Percentiles rank a stretch among this genome's conserved stretches.
Evolutionary conservation across 768 basidiomycete species (phyloP).

Genomic region (Chalciporus pseudorubinellus): DNA sequence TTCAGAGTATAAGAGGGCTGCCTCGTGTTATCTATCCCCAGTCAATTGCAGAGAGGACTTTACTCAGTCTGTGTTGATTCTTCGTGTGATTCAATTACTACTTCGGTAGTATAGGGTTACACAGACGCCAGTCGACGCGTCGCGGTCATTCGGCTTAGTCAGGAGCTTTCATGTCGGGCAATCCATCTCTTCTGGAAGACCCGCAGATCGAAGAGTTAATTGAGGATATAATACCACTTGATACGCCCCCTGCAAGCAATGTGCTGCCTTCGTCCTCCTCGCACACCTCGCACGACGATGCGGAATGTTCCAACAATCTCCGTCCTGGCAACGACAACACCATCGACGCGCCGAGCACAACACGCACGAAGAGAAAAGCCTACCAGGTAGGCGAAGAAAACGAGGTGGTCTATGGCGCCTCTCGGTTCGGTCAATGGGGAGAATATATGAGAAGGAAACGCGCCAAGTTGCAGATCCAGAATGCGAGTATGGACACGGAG

Average conservation of each 20-base stretch:
- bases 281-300: constrained; percentile 35
- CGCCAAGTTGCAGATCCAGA: constrained; percentile 85
- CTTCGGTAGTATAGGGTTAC: too few species aligned
- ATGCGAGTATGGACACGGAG: constrained; percentile 38
- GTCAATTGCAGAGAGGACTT: too few species aligned
- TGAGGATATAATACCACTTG: constrained; percentile 8
- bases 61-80: too few species aligned
- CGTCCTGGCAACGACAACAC: neutral
- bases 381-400: constrained; percentile 28
- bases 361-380: constrained; percentile 18
- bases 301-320: constrained; percentile 28
- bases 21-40: too few species aligned
- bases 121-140: too few species aligned
- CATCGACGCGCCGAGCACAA: constrained; percentile 1
- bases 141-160: neutral
- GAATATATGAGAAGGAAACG: constrained; percentile 92
- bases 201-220: constrained; percentile 35
- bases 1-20: too few species aligned
- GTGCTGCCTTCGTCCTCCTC: constrained; percentile 37
- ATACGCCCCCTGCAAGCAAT: constrained; percentile 20
- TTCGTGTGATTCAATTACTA: too few species aligned
- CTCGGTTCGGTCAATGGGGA: constrained; percentile 78
- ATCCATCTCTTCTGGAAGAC: constrained; percentile 6
- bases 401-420: constrained; percentile 66
- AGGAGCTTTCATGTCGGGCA: constrained; percentile 5